Conservation (phyloP, 345 rosid species). For the Moringa oleifera region DNA sequence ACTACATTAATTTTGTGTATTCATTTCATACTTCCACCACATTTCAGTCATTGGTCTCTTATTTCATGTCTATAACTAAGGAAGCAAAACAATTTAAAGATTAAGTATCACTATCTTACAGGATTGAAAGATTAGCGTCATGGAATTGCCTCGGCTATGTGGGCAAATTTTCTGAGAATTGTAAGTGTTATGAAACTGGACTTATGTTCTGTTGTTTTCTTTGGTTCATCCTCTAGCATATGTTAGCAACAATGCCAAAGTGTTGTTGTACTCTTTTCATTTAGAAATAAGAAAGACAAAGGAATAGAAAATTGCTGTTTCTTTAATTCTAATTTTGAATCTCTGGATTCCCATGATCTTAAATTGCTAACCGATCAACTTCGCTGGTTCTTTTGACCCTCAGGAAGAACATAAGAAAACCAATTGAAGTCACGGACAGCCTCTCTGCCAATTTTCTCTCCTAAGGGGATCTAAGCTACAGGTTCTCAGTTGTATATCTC, state of each 20-base stretch:
- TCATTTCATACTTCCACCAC: too few relatives aligned
- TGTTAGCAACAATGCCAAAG: neutral
- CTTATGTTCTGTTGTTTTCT: too few relatives aligned
- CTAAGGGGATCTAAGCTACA: too few relatives aligned
- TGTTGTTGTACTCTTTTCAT: neutral
- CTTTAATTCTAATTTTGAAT: too few relatives aligned
- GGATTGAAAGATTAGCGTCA: neutral
- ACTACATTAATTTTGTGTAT: too few relatives aligned
- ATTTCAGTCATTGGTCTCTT: too few relatives aligned
- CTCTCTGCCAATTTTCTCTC: too few relatives aligned
- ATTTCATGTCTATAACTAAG: too few relatives aligned
- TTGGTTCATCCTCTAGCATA: neutral
- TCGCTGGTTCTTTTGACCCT: neutral
- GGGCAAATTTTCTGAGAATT: neutral
- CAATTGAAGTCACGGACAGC: too few relatives aligned
- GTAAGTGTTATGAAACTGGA: neutral
- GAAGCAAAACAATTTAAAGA: too few relatives aligned
- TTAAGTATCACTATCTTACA: neutral
- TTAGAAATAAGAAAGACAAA: neutral
- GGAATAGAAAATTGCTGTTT: too few relatives aligned
- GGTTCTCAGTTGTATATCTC: too few relatives aligned
- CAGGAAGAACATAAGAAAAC: neutral
- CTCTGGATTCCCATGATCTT: neutral
- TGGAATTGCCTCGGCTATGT: neutral
- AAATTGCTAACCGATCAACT: neutral